Conservation (phyloP, 371 early-diverging fungal genomes). For the Mortierella sp. region DNA sequence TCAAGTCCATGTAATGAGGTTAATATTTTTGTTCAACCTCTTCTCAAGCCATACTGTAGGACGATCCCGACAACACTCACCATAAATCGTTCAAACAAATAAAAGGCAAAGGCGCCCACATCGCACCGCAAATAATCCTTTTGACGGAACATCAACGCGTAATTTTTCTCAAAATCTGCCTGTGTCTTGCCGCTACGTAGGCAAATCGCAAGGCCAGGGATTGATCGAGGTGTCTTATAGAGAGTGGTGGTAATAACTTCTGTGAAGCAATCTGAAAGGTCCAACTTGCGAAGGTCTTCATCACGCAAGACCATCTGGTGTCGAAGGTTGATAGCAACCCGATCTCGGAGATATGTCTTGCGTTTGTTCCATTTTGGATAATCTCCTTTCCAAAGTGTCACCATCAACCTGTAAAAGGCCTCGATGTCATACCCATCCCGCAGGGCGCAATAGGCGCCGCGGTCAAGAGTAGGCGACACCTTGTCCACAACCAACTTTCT, state of each 20-base stretch:
- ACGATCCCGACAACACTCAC: too few species aligned
- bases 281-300: neutral
- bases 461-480: neutral
- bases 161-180: neutral
- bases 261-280: constrained; percentile 1
- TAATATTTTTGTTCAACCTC: too few species aligned
- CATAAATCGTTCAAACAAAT: too few species aligned
- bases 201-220: constrained; percentile 9
- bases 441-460: neutral
- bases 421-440: neutral
- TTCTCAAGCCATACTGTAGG: too few species aligned
- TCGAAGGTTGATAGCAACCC: neutral
- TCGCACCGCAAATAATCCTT: too few species aligned
- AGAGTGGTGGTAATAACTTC: neutral
- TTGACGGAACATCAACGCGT: too few species aligned
- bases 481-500: neutral
- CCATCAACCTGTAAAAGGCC: too few species aligned
- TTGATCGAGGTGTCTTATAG: neutral
- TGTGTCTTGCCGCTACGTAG: neutral
- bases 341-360: neutral
- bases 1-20: too few species aligned
- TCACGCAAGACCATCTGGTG: neutral
- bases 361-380: too few species aligned
- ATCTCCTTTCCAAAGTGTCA: too few species aligned
- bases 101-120: too few species aligned